Evolutionary conservation across 2,329 filamentous ascomycete genomes (phyloP).

Genomic region (Talaromyces sp.): DNA sequence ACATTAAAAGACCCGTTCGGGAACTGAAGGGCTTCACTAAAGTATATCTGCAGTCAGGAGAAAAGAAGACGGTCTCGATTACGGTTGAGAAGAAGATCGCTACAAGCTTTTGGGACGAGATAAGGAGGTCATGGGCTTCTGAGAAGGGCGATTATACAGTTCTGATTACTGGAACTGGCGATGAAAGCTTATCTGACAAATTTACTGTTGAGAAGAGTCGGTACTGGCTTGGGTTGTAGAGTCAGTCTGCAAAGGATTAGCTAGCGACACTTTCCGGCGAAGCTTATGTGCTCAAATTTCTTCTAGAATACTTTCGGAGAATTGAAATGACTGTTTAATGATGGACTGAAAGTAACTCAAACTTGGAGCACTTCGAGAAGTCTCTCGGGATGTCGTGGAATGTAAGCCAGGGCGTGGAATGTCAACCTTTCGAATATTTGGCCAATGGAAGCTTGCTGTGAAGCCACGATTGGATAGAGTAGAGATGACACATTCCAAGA

Average conservation of each 20-base stretch:
- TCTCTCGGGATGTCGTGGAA: neutral
- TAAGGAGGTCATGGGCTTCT: slow-evolving; percentile 61
- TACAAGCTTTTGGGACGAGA: slow-evolving; percentile 68
- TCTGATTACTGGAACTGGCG: slow-evolving; percentile 57
- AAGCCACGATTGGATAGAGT: neutral
- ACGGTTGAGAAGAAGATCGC: slow-evolving; percentile 61
- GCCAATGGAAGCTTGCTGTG: neutral
- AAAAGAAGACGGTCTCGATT: slow-evolving; percentile 57
- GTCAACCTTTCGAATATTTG: slow-evolving; percentile 6
- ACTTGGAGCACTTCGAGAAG: neutral
- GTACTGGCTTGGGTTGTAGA: slow-evolving; percentile 65
- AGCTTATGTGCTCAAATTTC: neutral
- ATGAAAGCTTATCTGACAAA: slow-evolving; percentile 48
- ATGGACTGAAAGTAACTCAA: neutral
- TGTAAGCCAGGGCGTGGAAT: slow-evolving; percentile 9
- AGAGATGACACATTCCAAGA: neutral
- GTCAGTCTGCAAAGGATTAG: neutral
- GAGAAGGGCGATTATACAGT: slow-evolving; percentile 65
- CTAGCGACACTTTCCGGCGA: neutral
- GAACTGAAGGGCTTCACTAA: slow-evolving; percentile 67
- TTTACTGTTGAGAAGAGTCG: slow-evolving; percentile 61
- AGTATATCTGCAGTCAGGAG: slow-evolving; percentile 58
- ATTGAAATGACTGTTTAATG: neutral
- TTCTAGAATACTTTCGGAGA: neutral
- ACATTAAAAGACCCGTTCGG: slow-evolving; percentile 56